Conservation (phyloP, 805 yeast species). For the Schwanniomyces yamadae region DNA sequence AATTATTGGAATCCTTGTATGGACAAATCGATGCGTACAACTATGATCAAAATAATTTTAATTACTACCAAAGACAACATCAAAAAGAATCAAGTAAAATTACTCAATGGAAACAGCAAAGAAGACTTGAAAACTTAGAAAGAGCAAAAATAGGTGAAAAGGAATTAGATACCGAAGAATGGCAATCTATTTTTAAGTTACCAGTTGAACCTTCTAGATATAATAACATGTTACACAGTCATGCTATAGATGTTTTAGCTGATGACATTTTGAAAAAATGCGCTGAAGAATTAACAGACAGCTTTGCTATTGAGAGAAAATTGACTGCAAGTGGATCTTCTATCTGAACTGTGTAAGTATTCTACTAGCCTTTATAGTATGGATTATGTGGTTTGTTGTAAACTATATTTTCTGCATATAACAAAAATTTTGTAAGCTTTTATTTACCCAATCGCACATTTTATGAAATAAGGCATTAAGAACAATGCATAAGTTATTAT, state of each 20-base stretch:
- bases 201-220: conserved; percentile 75
- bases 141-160: conserved; percentile 59
- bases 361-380: too few species aligned
- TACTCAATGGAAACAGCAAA: conserved; percentile 70
- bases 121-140: conserved; percentile 62
- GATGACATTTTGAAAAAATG: conserved; percentile 70
- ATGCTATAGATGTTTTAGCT: conserved; percentile 69
- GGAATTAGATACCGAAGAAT: conserved; percentile 56
- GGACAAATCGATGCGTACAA: conserved; percentile 72
- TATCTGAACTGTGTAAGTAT: too few species aligned
- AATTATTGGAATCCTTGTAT: conserved; percentile 59
- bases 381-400: too few species aligned
- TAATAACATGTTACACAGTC: conserved; percentile 66
- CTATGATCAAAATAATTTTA: conserved; percentile 76
- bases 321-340: too few species aligned
- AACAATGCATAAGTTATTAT: conserved; percentile 1
- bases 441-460: too few species aligned
- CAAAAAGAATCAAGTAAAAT: conserved; percentile 69
- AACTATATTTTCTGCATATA: too few species aligned
- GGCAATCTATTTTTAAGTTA: conserved; percentile 63
- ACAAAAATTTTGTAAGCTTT: too few species aligned
- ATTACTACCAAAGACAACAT: conserved; percentile 75
- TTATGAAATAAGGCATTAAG: too few species aligned
- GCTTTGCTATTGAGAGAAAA: conserved; percentile 57
- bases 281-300: conserved; percentile 62